Base-by-base conservation (phyloP, 768 basidiomycete genomes). In the Tylopilus intermedius region DNA sequence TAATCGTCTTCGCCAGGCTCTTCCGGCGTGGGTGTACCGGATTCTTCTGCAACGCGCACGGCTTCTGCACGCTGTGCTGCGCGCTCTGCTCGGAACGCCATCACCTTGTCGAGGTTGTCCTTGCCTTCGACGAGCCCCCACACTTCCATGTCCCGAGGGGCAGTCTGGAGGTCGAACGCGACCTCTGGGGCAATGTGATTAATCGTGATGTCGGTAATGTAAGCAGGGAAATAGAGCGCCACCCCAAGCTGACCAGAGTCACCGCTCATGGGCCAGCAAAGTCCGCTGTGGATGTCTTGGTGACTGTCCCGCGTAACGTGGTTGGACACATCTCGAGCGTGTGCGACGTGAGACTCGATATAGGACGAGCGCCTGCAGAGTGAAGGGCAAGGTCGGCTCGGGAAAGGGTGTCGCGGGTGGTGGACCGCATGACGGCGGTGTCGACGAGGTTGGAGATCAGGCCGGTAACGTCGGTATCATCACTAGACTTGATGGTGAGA, bases 251-350 rank as follows among this genome's bases (percentile, higher is more conserved):
- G 89, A 4, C 94, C 95, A 45, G 79, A 67, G 15, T 75, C 62
- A 0, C 94, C 94, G 5, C 72, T 73, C 72, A 98, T 92, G 1
- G 95, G 90, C 94, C 95, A 99, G 70, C 95, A 99, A 51, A 86
- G 79, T 3, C 96, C 95, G 32, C 82, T 83, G 50, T 86, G 80
- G 26, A 76, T 73, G 56, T 96, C 91, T 53, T 90, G 86, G 62
- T 95, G 88, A 86, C 55, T 21, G 82, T 73, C 6, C 74, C 70
- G 5, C 71, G 68, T 52, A 85, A 53, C 3, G 74, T 76, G 5
- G 70, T 64, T 0, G 86, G 84, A 24, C 73, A 74, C 51, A 91
- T 70, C 60, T 88, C 83, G 51, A 85, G 79, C 6, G 91, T 89
- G n/a, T 78, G 75, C 39, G 86, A 86, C 1, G 95, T 97, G 54